Conservation (phyloP, 345 rosid species). For the Jatropha curcas region DNA sequence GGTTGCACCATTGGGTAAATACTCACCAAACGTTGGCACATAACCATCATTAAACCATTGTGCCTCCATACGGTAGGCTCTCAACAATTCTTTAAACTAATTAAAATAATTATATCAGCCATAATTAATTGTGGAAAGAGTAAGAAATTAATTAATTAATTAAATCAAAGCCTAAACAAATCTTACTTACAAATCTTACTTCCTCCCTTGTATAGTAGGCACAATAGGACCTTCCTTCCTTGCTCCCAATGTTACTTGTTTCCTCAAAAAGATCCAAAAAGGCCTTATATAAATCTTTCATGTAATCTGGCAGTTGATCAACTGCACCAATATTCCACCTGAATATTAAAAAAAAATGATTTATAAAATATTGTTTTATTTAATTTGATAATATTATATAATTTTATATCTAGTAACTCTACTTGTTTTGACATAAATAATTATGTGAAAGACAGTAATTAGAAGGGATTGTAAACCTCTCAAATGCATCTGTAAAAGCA, state of each 20-base stretch:
- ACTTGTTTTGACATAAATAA: too few relatives aligned
- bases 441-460: too few relatives aligned
- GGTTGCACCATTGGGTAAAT: background rate
- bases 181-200: too few relatives aligned
- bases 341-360: background rate
- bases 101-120: background rate
- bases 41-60: background rate
- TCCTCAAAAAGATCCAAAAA: background rate
- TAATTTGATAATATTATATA: too few relatives aligned
- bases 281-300: background rate
- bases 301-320: slow-evolving; percentile 3
- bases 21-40: slow-evolving; percentile 8
- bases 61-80: slow-evolving; percentile 1
- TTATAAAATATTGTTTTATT: too few relatives aligned
- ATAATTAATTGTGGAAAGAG: background rate
- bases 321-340: background rate
- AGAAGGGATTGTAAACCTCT: background rate
- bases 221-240: background rate
- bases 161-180: background rate
- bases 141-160: background rate
- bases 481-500: background rate
- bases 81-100: slow-evolving; percentile 3
- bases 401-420: too few relatives aligned
- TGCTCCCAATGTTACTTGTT: background rate
- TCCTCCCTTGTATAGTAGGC: background rate